These are phyloP conservation scores for Linaria vulgaris DNA, from an alignment of 257 asterid species.

Conservation along the genomic window DNA sequence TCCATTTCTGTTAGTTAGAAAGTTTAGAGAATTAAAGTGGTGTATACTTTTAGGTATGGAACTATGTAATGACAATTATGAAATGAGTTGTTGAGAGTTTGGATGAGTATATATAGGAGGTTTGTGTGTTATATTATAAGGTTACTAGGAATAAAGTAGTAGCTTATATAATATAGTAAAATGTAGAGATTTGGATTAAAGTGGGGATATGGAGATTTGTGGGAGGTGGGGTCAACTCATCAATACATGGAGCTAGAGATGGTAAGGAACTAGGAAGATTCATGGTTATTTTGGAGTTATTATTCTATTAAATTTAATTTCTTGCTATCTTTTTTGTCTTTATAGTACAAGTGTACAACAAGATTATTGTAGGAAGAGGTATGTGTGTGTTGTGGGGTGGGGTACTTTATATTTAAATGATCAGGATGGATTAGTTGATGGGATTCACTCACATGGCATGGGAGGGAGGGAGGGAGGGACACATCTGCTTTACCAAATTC, in stretches of 20 bases:
- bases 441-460: conserved; percentile 54
- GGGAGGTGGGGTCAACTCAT: conserved; percentile 71
- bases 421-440: conserved; percentile 39
- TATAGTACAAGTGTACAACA: not conserved
- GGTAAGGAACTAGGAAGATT: conserved; percentile 72
- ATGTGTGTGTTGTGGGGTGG: conserved; percentile 53
- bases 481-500: conserved; percentile 43
- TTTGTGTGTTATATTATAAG: conserved; percentile 21
- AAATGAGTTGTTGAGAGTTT: conserved; percentile 26
- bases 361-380: conserved; percentile 15
- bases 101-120: conserved; percentile 30
- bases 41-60: not conserved
- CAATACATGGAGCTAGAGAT: no score
- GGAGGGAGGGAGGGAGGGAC: no score
- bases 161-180: not conserved
- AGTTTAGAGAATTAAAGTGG: not conserved
- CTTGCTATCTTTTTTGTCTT: no score
- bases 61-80: conserved; percentile 26
- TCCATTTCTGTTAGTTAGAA: conserved; percentile 42
- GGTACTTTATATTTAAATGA: conserved; percentile 34
- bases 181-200: conserved; percentile 18
- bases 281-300: conserved; percentile 28
- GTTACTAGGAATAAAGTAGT: conserved; percentile 9
- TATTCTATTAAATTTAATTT: no score
- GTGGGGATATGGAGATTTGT: conserved; percentile 36